These are phyloP conservation scores for Tanozyma kutaoensis DNA, from an alignment of 805 yeast species.

Conservation along the genomic window DNA sequence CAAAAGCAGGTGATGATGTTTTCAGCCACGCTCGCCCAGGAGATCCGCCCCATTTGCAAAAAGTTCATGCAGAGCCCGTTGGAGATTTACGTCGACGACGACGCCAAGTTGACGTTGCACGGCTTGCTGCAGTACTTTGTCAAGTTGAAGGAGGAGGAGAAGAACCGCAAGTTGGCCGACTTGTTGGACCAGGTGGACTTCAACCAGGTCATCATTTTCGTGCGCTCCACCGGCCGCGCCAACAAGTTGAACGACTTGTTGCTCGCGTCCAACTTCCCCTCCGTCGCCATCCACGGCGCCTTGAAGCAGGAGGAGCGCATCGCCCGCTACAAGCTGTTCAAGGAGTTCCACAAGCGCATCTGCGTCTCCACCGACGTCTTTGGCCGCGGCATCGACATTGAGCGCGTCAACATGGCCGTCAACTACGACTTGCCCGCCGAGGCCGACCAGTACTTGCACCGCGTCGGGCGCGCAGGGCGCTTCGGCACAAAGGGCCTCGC, in stretches of 20 bases:
- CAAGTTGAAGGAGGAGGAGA: slow-evolving; percentile 80
- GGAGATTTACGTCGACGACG: slow-evolving; percentile 96
- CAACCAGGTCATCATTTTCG: slow-evolving; percentile 96
- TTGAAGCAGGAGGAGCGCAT: slow-evolving; percentile 97
- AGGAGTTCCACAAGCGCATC: slow-evolving; percentile 96
- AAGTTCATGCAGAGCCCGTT: slow-evolving; percentile 96
- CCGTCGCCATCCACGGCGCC: slow-evolving; percentile 92
- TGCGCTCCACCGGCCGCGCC: slow-evolving; percentile 84
- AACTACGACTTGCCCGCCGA: slow-evolving; percentile 93
- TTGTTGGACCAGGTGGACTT: slow-evolving; percentile 88
- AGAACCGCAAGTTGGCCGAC: slow-evolving; percentile 86
- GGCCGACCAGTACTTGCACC: slow-evolving; percentile 96
- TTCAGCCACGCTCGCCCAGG: slow-evolving; percentile 89
- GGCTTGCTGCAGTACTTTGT: slow-evolving; percentile 95
- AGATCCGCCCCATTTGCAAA: slow-evolving; percentile 92
- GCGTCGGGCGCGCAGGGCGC: slow-evolving; percentile 99
- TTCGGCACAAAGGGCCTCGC: slow-evolving; percentile 99
- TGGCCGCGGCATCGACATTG: slow-evolving; percentile 99
- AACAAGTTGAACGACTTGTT: slow-evolving; percentile 80
- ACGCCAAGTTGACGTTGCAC: slow-evolving; percentile 91
- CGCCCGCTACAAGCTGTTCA: slow-evolving; percentile 88
- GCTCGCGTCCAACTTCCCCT: slow-evolving; percentile 90
- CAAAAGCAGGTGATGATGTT: slow-evolving; percentile 99
- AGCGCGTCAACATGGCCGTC: slow-evolving; percentile 95
- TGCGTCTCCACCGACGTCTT: slow-evolving; percentile 98